phyloP scores from a whole-genome alignment of 1,284 basidiomycete genomes.

The Apiotrichum porosum region DNA sequence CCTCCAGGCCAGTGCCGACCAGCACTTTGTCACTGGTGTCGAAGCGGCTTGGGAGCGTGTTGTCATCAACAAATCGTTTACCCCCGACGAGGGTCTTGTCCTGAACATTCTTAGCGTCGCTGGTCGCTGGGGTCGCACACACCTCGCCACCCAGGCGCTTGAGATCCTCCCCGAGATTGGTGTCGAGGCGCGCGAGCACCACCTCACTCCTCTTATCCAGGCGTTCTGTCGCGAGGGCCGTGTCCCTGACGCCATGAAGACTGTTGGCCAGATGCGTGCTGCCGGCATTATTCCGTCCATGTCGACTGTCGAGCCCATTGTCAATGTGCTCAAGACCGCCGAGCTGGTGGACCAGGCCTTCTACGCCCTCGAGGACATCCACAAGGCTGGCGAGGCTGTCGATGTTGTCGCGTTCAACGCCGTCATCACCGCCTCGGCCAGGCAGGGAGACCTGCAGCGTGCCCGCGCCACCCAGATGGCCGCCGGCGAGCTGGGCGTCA shows the following conservation, averaged over 20 bases:
- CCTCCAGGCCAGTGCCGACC: constrained; percentile 31
- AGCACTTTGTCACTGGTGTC: constrained; percentile 59
- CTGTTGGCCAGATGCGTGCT: constrained; percentile 30
- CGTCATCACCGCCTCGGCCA: constrained; percentile 60
- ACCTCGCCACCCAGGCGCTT: constrained; percentile 63
- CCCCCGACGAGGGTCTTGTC: constrained; percentile 70
- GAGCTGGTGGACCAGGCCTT: constrained; percentile 64
- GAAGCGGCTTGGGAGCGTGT: constrained; percentile 60
- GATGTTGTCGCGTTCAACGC: constrained; percentile 62
- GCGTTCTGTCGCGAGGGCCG: constrained; percentile 41
- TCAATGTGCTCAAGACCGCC: constrained; percentile 53
- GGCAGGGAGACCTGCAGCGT: constrained; percentile 65
- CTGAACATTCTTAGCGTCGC: constrained; percentile 65
- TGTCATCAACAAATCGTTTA: constrained; percentile 54
- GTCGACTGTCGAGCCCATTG: constrained; percentile 49
- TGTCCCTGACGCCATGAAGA: constrained; percentile 40
- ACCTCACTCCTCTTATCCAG: constrained; percentile 44
- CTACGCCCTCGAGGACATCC: constrained; percentile 60
- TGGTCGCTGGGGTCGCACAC: constrained; percentile 62
- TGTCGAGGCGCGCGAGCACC: constrained; percentile 57
- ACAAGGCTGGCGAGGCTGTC: constrained; percentile 54
- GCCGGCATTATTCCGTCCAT: constrained; percentile 31
- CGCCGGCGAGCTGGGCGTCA: constrained; percentile 56
- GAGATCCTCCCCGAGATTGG: constrained; percentile 54
- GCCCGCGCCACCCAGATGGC: constrained; percentile 70